Conservation (phyloP, 192 early-diverging fungal genomes). For the Backusella macrospora region DNA sequence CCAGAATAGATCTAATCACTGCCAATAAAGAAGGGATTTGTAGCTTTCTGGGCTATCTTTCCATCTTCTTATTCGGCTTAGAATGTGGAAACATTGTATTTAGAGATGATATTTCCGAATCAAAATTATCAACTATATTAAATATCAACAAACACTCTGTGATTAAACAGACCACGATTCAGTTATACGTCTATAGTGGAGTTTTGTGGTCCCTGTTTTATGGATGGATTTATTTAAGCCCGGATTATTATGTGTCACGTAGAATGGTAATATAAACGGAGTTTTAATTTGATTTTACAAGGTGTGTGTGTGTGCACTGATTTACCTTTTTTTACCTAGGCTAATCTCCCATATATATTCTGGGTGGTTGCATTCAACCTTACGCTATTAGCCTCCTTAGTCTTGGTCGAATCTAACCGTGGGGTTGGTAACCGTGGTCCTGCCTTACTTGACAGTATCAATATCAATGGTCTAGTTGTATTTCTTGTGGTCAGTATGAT, state of each 20-base stretch:
- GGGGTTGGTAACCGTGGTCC: slow-evolving; percentile 57
- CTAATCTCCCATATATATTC: slow-evolving; percentile 77
- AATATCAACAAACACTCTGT: background rate
- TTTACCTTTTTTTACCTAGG: slow-evolving; percentile 39
- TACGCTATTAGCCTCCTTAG: slow-evolving; percentile 58
- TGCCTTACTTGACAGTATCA: slow-evolving; percentile 67
- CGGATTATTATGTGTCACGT: slow-evolving; percentile 69
- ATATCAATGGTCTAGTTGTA: slow-evolving; percentile 78
- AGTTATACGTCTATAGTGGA: slow-evolving; percentile 47
- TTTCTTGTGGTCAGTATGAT: slow-evolving; percentile 72
- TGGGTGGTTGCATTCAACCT: slow-evolving; percentile 79
- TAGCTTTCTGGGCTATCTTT: slow-evolving; percentile 81
- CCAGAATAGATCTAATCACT: slow-evolving; percentile 69
- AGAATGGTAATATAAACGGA: slow-evolving; percentile 54
- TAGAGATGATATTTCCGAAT: background rate
- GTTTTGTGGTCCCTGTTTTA: slow-evolving; percentile 37
- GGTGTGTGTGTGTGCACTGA: background rate
- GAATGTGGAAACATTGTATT: slow-evolving; percentile 70
- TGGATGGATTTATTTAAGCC: slow-evolving; percentile 46
- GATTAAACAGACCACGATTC: slow-evolving; percentile 42
- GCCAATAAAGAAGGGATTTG: slow-evolving; percentile 92
- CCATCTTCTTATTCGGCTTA: slow-evolving; percentile 80
- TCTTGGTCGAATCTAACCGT: slow-evolving; percentile 43
- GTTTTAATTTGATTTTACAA: background rate
- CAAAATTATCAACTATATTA: background rate